Conservation (phyloP, 2,329 filamentous ascomycete species). For the Colletotrichum cordylinicola region DNA sequence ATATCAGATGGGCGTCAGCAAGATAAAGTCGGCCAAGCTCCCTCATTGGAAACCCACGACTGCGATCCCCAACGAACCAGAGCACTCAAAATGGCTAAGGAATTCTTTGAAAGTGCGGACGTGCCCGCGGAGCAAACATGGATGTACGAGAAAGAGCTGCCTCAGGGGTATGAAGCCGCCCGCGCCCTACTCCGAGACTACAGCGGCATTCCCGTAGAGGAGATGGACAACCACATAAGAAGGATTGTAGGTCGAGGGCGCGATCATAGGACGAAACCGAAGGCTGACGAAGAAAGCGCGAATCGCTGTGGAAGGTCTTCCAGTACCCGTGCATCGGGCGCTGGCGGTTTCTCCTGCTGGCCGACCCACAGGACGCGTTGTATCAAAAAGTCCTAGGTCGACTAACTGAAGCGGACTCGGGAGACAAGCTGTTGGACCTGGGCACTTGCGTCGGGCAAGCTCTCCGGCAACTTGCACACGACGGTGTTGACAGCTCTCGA, state of each 20-base stretch:
- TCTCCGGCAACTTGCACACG: slow-evolving; percentile 53
- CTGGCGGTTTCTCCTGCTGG: slow-evolving; percentile 54
- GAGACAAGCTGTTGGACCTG: slow-evolving; percentile 51
- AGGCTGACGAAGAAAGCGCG: slow-evolving; percentile 38
- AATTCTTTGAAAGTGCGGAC: background rate
- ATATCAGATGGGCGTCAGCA: background rate
- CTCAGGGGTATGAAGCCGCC: slow-evolving; percentile 39
- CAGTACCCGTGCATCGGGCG: slow-evolving; percentile 53
- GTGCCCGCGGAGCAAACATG: background rate
- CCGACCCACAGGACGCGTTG: slow-evolving; percentile 43
- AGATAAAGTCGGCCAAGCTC: background rate
- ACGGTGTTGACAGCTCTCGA: slow-evolving; percentile 53
- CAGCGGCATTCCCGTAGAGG: slow-evolving; percentile 38
- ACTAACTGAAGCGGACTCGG: slow-evolving; percentile 41
- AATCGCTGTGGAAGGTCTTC: slow-evolving; percentile 50
- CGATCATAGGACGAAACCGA: slow-evolving; percentile 9
- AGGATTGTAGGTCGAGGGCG: slow-evolving; percentile 35
- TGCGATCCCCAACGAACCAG: background rate
- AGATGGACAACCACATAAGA: slow-evolving; percentile 41
- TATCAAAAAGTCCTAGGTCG: slow-evolving; percentile 49
- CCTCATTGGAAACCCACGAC: background rate
- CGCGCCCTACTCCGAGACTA: slow-evolving; percentile 42
- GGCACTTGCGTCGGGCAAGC: slow-evolving; percentile 58
- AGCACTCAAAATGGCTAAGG: background rate
- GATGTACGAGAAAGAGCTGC: slow-evolving; percentile 30